These are phyloP conservation scores for Fusarium beomiforme DNA, from an alignment of 2,329 filamentous ascomycete species.

Conservation along the genomic window DNA sequence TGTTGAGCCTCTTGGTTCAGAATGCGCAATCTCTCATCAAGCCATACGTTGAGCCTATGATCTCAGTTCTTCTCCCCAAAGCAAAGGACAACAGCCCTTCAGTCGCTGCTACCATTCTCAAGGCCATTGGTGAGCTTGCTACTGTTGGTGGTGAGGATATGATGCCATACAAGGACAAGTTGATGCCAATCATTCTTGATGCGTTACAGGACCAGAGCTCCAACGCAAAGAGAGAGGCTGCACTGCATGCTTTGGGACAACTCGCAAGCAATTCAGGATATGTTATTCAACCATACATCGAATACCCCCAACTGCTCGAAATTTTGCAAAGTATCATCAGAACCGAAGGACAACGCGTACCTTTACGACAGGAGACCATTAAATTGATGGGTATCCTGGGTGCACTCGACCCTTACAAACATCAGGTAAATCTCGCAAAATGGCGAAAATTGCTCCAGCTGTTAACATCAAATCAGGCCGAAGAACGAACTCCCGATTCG, in stretches of 20 bases:
- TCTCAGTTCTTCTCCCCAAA: conserved; percentile 93
- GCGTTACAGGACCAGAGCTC: conserved; percentile 95
- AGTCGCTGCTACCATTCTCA: conserved; percentile 93
- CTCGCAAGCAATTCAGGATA: conserved; percentile 96
- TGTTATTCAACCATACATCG: conserved; percentile 94
- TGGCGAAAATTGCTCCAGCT: neutral
- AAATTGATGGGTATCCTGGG: conserved; percentile 96
- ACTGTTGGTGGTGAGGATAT: conserved; percentile 95
- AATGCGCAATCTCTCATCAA: conserved; percentile 94
- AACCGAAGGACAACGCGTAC: conserved; percentile 83
- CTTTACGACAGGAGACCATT: conserved; percentile 91
- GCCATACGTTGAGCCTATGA: conserved; percentile 96
- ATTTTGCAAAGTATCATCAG: conserved; percentile 95
- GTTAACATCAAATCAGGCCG: conserved; percentile 70
- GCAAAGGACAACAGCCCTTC: conserved; percentile 85
- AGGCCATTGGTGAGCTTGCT: conserved; percentile 92
- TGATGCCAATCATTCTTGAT: conserved; percentile 59
- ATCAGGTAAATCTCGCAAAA: conserved; percentile 65
- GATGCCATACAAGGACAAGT: conserved; percentile 86
- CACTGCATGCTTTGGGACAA: conserved; percentile 89
- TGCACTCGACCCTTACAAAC: conserved; percentile 94
- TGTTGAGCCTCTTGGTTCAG: conserved; percentile 91
- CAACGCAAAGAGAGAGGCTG: conserved; percentile 88
- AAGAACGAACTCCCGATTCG: conserved; percentile 86
- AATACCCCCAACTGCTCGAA: conserved; percentile 93